phyloP scores from a whole-genome alignment of 2,329 filamentous ascomycete genomes.

The Paecilomyces variotii region DNA sequence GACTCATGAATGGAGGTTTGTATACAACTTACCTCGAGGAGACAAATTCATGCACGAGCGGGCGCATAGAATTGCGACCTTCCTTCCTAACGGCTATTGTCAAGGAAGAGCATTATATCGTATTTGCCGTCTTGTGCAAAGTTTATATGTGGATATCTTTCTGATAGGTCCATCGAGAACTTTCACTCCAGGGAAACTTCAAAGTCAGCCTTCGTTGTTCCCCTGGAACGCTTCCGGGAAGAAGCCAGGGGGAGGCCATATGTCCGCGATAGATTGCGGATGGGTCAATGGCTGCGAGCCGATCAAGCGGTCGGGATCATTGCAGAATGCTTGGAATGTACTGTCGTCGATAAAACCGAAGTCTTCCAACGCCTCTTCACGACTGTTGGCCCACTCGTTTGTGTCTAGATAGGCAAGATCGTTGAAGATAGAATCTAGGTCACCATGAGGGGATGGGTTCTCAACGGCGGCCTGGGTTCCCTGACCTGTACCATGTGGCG shows the following conservation, averaged over 20 bases:
- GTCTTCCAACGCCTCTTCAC: constrained; percentile 34
- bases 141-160: neutral
- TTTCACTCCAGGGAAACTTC: neutral
- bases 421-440: constrained; percentile 38
- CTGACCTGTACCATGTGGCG: neutral
- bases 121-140: neutral
- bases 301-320: constrained; percentile 35
- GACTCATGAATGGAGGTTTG: neutral
- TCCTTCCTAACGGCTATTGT: neutral
- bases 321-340: constrained; percentile 38
- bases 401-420: constrained; percentile 39
- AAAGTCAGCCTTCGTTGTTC: constrained; percentile 6
- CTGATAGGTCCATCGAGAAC: neutral
- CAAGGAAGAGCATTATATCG: neutral
- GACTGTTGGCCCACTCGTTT: constrained; percentile 35
- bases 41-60: neutral
- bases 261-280: constrained; percentile 33
- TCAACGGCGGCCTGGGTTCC: neutral
- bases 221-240: constrained; percentile 34
- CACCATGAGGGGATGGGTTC: constrained; percentile 11
- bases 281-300: constrained; percentile 28
- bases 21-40: neutral
- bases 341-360: constrained; percentile 38
- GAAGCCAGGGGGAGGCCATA: constrained; percentile 36
- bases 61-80: neutral